Evolutionary conservation across 1,284 basidiomycete species (phyloP), one percentile per base, ranked within the genome.

Genomic region (Sanghuangporus baumii): DNA sequence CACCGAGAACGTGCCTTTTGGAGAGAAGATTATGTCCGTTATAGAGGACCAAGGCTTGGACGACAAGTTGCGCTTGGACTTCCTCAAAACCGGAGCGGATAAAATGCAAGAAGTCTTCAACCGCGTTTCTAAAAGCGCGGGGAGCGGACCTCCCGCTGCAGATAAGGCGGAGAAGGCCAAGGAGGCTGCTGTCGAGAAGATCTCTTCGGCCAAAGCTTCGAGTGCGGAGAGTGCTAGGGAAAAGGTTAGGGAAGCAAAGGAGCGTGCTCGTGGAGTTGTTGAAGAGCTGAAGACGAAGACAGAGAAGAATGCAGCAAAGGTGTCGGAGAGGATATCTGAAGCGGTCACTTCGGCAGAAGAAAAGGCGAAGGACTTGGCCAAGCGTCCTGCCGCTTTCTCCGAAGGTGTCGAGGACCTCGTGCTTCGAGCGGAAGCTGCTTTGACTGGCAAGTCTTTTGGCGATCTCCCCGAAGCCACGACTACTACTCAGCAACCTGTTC

Each of bases 41-140:
- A 89, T 89, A 6, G 92, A 96, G 72, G 81, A 85, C 52, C 78
- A 88, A 68, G 81, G 86, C 26, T 93, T 90, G 89, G 89, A 94
- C 67, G 84, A 81, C 3, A 75, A 90, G 55, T 85, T 89, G 23
- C 70, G 83, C 23, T 75, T 82, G 66, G 81, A 87, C 65, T 81
- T 85, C 18, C 69, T 87, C 56, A 80, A 86, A n/a, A 76, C 79
- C 11, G 77, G 82, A 20, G 81, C 82, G 66, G 81, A 81, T 60
- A 76, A 80, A 0, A 75, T 81, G 63, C 76, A 79, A 38, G 73
- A 78, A n/a, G 76, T 81, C 58, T 84, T 87, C 68, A 74, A 74
- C 63, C 79, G 81, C 66, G 72, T 82, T 46, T 76, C 73, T 38
- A 76, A 78, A 65, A 76, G 75, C 57, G 72, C 57, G 20, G 55